Percentiles rank a stretch among this genome's conserved stretches.
Evolutionary conservation across 108 stramenopile genomes (phyloP).

Genomic region (Fistulifera solaris): DNA sequence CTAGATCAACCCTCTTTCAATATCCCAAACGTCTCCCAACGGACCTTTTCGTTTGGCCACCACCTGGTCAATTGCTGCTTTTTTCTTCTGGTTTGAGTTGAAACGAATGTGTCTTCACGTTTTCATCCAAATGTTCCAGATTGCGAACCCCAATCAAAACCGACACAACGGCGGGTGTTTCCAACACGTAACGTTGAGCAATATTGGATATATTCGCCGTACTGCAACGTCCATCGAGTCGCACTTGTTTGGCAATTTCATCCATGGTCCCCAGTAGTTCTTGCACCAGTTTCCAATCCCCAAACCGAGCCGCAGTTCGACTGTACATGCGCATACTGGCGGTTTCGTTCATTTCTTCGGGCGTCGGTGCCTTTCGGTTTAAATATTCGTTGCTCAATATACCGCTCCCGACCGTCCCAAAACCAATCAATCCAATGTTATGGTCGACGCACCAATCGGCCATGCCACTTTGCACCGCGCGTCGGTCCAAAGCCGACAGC

Average conservation of each 20-base stretch:
- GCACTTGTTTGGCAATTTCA: conserved; percentile 22
- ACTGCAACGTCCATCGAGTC: conserved; percentile 26
- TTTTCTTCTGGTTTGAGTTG: conserved; percentile 27
- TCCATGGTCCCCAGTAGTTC: conserved; percentile 39
- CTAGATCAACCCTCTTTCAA: conserved; percentile 37
- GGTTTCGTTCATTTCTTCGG: conserved; percentile 17
- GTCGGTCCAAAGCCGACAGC: conserved; percentile 35
- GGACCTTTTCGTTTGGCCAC: conserved; percentile 40
- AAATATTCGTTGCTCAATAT: conserved; percentile 34
- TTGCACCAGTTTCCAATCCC: conserved; percentile 43
- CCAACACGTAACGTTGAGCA: conserved; percentile 47
- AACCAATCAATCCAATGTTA: conserved; percentile 33
- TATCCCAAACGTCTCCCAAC: conserved; percentile 46
- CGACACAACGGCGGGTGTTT: conserved; percentile 33
- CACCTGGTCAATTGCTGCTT: conserved; percentile 30
- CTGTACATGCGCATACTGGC: conserved; percentile 44
- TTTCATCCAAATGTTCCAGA: conserved; percentile 32
- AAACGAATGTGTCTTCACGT: conserved; percentile 38
- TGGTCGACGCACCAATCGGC: conserved; percentile 38
- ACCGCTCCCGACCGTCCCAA: conserved; percentile 45
- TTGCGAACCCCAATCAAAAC: conserved; percentile 48
- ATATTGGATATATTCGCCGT: conserved; percentile 32
- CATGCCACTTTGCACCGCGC: conserved; percentile 41
- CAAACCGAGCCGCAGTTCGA: conserved; percentile 33
- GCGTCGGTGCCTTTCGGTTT: conserved; percentile 18